phyloP scores from a whole-genome alignment of 2,329 filamentous ascomycete species.

The Hypoxylon sp. region DNA sequence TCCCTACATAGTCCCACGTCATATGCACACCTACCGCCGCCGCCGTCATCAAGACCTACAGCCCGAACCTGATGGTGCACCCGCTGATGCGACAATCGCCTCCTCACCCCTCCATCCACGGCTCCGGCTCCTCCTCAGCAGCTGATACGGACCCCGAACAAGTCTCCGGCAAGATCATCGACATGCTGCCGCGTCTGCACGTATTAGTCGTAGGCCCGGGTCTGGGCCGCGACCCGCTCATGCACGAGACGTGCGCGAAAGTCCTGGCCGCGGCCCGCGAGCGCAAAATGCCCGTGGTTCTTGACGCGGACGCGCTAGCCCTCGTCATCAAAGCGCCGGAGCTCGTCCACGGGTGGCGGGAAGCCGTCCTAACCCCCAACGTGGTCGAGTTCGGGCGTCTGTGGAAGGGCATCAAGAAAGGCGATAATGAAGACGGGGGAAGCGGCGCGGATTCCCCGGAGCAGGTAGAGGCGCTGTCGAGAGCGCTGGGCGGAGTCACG shows the following conservation, averaged over 20 bases:
- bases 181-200: constrained; percentile 88
- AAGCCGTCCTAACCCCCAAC: constrained; percentile 93
- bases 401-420: constrained; percentile 75
- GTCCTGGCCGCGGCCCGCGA: constrained; percentile 85
- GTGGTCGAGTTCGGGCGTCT: constrained; percentile 91
- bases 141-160: constrained; percentile 70
- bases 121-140: constrained; percentile 61
- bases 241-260: constrained; percentile 86
- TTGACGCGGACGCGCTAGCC: constrained; percentile 91
- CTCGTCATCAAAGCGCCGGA: constrained; percentile 82
- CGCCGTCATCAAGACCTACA: constrained; percentile 96
- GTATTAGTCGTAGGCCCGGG: constrained; percentile 94
- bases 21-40: constrained; percentile 93
- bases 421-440: constrained; percentile 60
- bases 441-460: constrained; percentile 55
- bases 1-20: constrained; percentile 78
- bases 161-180: constrained; percentile 78
- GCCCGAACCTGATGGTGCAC: constrained; percentile 98
- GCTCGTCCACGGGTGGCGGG: constrained; percentile 82
- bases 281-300: constrained; percentile 80
- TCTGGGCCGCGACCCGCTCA: constrained; percentile 88
- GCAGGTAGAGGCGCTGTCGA: constrained; percentile 76
- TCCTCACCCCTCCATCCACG: constrained; percentile 56
- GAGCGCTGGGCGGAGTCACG: constrained; percentile 86
- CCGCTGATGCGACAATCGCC: constrained; percentile 88